Percentiles rank a stretch among this genome's conserved stretches.
Evolutionary conservation across 1,139 yeast genomes (phyloP).

Genomic region (Arxiozyma bovina): DNA sequence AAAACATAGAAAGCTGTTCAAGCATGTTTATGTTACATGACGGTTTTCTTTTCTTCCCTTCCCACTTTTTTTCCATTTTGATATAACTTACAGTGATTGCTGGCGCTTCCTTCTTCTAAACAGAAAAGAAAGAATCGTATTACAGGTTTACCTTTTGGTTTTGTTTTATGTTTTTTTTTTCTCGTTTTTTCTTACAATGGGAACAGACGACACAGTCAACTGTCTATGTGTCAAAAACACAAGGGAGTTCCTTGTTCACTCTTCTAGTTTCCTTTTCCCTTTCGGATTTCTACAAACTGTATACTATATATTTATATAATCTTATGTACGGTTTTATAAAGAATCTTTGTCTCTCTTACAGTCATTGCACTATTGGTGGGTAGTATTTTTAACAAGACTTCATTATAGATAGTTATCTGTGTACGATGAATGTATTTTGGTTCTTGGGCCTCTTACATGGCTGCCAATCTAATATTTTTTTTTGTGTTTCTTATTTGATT

Average conservation of each 20-base stretch:
- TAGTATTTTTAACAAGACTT: too few relatives aligned
- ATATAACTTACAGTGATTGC: constrained; percentile 5
- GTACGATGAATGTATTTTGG: too few relatives aligned
- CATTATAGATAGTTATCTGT: too few relatives aligned
- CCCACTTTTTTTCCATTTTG: too few relatives aligned
- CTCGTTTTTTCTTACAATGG: background rate
- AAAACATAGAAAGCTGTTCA: too few relatives aligned
- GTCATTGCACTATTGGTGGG: background rate
- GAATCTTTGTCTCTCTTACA: too few relatives aligned
- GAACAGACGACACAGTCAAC: background rate
- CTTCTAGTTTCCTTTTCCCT: background rate
- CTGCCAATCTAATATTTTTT: too few relatives aligned
- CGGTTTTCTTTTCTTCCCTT: background rate
- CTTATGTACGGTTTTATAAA: background rate
- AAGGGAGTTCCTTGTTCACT: background rate
- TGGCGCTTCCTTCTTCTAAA: constrained; percentile 1
- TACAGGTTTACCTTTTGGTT: background rate
- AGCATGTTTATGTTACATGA: too few relatives aligned
- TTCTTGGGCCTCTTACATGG: too few relatives aligned
- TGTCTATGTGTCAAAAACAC: background rate
- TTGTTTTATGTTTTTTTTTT: background rate
- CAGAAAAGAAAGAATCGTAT: background rate
- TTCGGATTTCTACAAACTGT: too few relatives aligned
- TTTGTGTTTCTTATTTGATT: too few relatives aligned
- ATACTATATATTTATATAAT: background rate